Evolutionary conservation across 2,329 filamentous ascomycete genomes (phyloP).

Genomic region (Ophiostoma fasciatum): DNA sequence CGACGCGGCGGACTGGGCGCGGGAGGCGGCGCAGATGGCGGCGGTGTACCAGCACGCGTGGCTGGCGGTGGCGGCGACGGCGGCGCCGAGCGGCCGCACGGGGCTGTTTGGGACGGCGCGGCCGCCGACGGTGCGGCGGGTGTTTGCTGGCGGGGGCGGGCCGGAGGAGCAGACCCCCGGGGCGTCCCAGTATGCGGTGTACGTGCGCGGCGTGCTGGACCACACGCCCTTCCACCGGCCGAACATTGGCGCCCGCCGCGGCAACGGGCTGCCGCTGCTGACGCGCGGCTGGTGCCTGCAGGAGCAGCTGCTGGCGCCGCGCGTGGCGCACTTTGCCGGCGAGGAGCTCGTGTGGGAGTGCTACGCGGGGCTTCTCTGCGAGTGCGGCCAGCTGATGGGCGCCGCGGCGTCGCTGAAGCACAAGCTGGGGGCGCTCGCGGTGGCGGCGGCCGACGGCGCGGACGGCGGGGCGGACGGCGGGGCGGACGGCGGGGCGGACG

Average conservation of each 20-base stretch:
- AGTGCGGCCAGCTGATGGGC: not conserved
- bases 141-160: too few relatives aligned
- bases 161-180: too few relatives aligned
- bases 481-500: too few relatives aligned
- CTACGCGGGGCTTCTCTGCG: not conserved
- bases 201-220: not conserved
- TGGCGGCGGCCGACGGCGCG: too few relatives aligned
- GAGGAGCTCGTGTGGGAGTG: constrained; percentile 2
- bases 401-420: too few relatives aligned
- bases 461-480: too few relatives aligned
- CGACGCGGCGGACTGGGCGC: constrained; percentile 2
- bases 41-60: constrained; percentile 10
- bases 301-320: constrained; percentile 4
- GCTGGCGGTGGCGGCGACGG: not conserved
- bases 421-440: too few relatives aligned
- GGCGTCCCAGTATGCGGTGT: not conserved
- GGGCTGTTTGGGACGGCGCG: not conserved
- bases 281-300: constrained; percentile 4
- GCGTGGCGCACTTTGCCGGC: constrained; percentile 1
- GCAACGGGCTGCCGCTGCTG: not conserved
- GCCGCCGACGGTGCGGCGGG: too few relatives aligned
- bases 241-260: not conserved
- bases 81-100: too few relatives aligned
- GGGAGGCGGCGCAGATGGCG: constrained; percentile 10
- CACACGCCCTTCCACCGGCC: not conserved